Percentiles rank a stretch among this genome's conserved stretches.
Conservation (phyloP, 495 filamentous ascomycete genomes). For the Xylaria scruposa region DNA sequence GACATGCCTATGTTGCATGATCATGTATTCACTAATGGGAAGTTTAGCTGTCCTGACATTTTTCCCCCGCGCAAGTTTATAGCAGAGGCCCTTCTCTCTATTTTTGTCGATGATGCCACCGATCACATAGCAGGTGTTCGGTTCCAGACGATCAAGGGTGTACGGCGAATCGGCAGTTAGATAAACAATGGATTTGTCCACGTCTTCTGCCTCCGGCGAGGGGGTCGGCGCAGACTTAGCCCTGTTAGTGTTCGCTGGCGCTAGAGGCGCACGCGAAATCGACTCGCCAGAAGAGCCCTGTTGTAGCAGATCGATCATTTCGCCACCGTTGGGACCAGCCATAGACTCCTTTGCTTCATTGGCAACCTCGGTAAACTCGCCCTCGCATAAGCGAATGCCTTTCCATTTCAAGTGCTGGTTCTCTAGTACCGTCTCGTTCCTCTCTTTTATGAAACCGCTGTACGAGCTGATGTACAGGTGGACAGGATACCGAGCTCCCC, state of each 20-base stretch:
- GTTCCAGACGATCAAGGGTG: constrained; percentile 78
- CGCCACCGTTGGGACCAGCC: constrained; percentile 57
- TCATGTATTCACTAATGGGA: constrained; percentile 90
- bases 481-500: constrained; percentile 64
- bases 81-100: constrained; percentile 91
- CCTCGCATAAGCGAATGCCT: constrained; percentile 69
- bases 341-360: constrained; percentile 66
- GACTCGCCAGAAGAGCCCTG: constrained; percentile 49
- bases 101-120: constrained; percentile 96
- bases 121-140: constrained; percentile 89
- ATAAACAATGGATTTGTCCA: constrained; percentile 70
- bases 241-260: constrained; percentile 25
- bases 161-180: constrained; percentile 85
- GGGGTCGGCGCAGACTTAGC: constrained; percentile 30
- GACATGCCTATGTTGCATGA: constrained; percentile 83
- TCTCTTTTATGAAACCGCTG: constrained; percentile 72
- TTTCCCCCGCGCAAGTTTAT: constrained; percentile 74
- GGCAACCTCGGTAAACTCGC: constrained; percentile 72
- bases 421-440: constrained; percentile 76
- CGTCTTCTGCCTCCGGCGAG: constrained; percentile 44
- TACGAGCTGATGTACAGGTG: constrained; percentile 80
- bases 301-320: constrained; percentile 61
- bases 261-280: constrained; percentile 13
- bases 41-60: constrained; percentile 87
- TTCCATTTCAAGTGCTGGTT: constrained; percentile 80